Conservation (phyloP, 2,329 filamentous ascomycete species). For the Didymella glomerata region DNA sequence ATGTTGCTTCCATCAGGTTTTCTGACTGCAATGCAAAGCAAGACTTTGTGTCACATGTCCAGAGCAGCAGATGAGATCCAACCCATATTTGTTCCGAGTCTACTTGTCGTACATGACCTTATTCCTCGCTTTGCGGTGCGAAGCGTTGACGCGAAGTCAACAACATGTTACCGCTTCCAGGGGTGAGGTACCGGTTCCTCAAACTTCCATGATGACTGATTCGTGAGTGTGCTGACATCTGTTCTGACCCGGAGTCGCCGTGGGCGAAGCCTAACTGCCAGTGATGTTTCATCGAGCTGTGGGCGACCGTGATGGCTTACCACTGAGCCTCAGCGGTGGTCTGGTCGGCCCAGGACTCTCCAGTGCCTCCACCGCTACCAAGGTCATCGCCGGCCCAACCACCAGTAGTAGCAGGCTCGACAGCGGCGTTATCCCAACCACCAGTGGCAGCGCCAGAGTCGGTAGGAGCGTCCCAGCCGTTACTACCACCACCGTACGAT, state of each 20-base stretch:
- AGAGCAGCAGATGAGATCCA: constrained; percentile 5
- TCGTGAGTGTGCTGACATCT: neutral
- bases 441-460: constrained; percentile 28
- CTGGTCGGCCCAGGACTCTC: constrained; percentile 21
- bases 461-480: constrained; percentile 36
- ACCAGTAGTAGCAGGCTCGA: constrained; percentile 24
- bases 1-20: neutral
- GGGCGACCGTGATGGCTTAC: neutral
- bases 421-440: constrained; percentile 34
- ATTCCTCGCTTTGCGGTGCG: neutral
- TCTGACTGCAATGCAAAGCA: no score
- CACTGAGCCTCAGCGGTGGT: constrained; percentile 21
- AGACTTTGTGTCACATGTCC: neutral
- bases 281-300: neutral
- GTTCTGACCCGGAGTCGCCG: neutral
- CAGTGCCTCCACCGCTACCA: constrained; percentile 15
- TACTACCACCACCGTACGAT: constrained; percentile 32
- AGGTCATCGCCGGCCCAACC: constrained; percentile 30
- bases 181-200: constrained; percentile 12
- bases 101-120: constrained; percentile 9
- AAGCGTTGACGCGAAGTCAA: constrained; percentile 3
- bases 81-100: constrained; percentile 3
- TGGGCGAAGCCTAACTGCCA: neutral
- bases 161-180: neutral
- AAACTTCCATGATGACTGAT: neutral